Percentiles rank a stretch among this genome's conserved stretches.
phyloP scores from a whole-genome alignment of 148 eudicot genomes.

The Rhododendron ovatum region DNA sequence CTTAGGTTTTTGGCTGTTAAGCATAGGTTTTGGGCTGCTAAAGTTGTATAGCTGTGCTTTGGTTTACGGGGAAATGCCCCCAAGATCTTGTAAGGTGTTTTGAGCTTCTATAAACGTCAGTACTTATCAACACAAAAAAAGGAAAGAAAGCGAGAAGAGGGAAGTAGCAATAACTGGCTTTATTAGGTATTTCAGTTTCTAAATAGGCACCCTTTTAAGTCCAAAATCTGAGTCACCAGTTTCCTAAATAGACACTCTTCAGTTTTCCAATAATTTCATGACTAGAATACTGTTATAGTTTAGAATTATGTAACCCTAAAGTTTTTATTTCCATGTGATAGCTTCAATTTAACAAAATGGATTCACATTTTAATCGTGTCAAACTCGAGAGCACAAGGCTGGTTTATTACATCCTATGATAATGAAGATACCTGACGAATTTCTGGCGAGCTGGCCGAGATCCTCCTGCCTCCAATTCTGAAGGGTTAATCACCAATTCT shows the following conservation, averaged over 20 bases:
- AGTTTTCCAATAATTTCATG: neutral
- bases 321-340: neutral
- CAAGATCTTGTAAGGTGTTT: no score
- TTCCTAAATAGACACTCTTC: neutral
- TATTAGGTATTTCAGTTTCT: neutral
- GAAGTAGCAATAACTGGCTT: neutral
- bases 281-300: neutral
- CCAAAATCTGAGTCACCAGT: neutral
- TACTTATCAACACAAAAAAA: no score
- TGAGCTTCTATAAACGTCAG: no score
- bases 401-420: neutral
- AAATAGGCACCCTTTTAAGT: neutral
- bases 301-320: neutral
- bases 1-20: no score
- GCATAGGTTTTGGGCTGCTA: no score
- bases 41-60: no score
- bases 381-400: neutral
- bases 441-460: neutral
- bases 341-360: neutral
- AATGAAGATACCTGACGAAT: slow-evolving; percentile 13
- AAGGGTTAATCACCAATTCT: neutral
- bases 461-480: neutral
- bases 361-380: neutral
- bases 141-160: neutral
- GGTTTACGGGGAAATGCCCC: no score